These are phyloP conservation scores for Chrysoporthe cubensis DNA, from an alignment of 2,329 filamentous ascomycete species.

Conservation along the genomic window DNA sequence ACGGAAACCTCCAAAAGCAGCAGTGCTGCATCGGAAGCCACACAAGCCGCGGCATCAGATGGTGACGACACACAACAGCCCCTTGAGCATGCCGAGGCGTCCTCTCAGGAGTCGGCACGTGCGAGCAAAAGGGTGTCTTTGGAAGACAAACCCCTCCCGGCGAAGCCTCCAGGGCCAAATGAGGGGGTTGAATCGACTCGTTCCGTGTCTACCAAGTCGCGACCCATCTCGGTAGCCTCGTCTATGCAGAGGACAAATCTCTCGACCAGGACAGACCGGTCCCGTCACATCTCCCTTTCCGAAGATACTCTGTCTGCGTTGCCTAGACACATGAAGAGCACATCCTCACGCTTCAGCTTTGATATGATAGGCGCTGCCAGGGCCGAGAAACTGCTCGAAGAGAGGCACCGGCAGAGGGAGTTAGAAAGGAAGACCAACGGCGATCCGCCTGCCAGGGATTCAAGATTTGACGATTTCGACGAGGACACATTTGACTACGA, in stretches of 20 bases:
- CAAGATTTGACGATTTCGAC: slow-evolving; percentile 64
- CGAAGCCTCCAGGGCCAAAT: slow-evolving; percentile 43
- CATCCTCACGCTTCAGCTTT: slow-evolving; percentile 80
- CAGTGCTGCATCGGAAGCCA: slow-evolving; percentile 19
- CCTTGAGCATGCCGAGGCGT: slow-evolving; percentile 17
- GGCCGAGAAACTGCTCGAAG: slow-evolving; percentile 71
- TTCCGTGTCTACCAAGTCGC: slow-evolving; percentile 41
- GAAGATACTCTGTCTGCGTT: slow-evolving; percentile 51
- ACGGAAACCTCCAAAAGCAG: slow-evolving; percentile 20
- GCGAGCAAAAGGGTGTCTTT: slow-evolving; percentile 27
- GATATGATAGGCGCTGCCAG: slow-evolving; percentile 75
- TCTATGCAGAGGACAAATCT: slow-evolving; percentile 35
- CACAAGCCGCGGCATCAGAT: slow-evolving; percentile 16
- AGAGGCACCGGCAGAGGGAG: slow-evolving; percentile 70
- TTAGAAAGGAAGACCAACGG: slow-evolving; percentile 59
- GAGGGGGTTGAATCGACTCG: slow-evolving; percentile 38
- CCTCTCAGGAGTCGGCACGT: slow-evolving; percentile 12
- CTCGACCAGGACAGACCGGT: slow-evolving; percentile 47
- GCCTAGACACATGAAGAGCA: slow-evolving; percentile 73
- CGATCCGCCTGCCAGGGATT: slow-evolving; percentile 47
- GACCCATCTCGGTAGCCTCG: slow-evolving; percentile 7
- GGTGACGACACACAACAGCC: slow-evolving; percentile 11
- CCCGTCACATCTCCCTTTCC: slow-evolving; percentile 58
- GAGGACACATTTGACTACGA: slow-evolving; percentile 65
- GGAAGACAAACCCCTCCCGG: slow-evolving; percentile 32